Evolutionary conservation across 192 early-diverging fungal genomes (phyloP), one percentile per base, ranked within the genome.

Genomic region (Backusella tarrabulga): DNA sequence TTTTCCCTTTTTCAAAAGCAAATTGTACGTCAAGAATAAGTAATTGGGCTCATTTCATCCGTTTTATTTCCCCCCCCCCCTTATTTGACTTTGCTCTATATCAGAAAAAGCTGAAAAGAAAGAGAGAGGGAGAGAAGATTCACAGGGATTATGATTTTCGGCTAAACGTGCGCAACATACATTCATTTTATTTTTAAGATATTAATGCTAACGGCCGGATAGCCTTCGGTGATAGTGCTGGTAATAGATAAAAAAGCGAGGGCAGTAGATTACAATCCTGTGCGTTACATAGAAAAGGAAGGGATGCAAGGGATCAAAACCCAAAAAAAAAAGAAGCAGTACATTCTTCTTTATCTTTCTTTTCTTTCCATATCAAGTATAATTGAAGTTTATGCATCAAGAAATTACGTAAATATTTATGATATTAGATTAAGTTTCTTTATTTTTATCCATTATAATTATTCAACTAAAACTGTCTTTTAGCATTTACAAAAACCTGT

Each of bases 401-500:
- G 42, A 50, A 6, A n/a, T 3, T 50, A 50, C 4, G 46, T 50
- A n/a, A 50, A 50, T 44, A 50, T 50, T 40, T 40, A 50, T 6
- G 46, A 50, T 50, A 50, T 50, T 50, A n/a, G 46, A 50, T 50
- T 50, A 50, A 50, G 46, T 50, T 50, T 50, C 46, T 50, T 50
- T 50, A 50, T 50, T 50, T 50, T 11, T 63, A 63, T 63, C 26
- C n/a, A 12, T 26, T 63, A 23, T 23, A 63, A 29, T 29, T 29
- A 63, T 14, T 29, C 3, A 14, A 29, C 32, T 46, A 71, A 71
- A 50, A 69, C n/a, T 77, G 23, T 68, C 77, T 26, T 56, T 74
- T 79, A 29, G 77, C 77, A 79, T 73, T 73, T 38, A 74, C 77
- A 74, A 79, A 79, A 19, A 68, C 73, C 1, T 74, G 66, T 36